phyloP scores from a whole-genome alignment of 768 basidiomycete genomes.

The Exidia glandulosa region DNA sequence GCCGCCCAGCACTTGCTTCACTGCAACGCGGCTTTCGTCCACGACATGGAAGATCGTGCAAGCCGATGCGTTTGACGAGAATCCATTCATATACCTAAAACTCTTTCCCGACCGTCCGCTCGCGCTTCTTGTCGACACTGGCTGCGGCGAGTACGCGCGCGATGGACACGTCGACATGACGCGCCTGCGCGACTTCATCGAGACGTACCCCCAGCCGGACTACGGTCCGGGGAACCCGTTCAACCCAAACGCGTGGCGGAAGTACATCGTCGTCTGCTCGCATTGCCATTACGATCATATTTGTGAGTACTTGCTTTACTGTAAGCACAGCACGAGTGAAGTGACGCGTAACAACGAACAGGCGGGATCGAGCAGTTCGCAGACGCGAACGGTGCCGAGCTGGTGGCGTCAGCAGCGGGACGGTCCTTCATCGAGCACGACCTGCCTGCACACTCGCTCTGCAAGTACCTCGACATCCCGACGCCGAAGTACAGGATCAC shows the following conservation, averaged over 20 bases:
- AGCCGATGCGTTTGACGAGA: constrained; percentile 40
- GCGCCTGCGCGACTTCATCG: constrained; percentile 38
- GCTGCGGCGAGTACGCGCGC: constrained; percentile 35
- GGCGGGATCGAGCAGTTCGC: constrained; percentile 43
- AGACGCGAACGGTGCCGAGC: constrained; percentile 24
- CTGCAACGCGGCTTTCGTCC: constrained; percentile 21
- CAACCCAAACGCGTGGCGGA: constrained; percentile 30
- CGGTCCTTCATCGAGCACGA: constrained; percentile 32
- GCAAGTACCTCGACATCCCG: constrained; percentile 27
- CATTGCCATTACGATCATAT: constrained; percentile 55
- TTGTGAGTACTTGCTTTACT: constrained; percentile 23
- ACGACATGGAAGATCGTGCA: constrained; percentile 34
- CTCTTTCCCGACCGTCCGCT: constrained; percentile 26
- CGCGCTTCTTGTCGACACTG: constrained; percentile 42
- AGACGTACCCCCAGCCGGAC: constrained; percentile 30
- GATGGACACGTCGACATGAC: constrained; percentile 29
- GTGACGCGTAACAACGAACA: constrained; percentile 8
- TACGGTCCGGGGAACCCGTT: constrained; percentile 33
- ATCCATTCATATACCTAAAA: constrained; percentile 46
- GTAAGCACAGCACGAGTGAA: not conserved
- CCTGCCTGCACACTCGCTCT: constrained; percentile 38
- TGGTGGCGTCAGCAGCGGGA: constrained; percentile 38
- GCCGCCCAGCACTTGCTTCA: constrained; percentile 20
- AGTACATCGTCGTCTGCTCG: constrained; percentile 37
- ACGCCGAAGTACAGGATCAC: constrained; percentile 36